Evolutionary conservation across 2,329 filamentous ascomycete genomes (phyloP).

Genomic region (Botryosphaeria dothidea): DNA sequence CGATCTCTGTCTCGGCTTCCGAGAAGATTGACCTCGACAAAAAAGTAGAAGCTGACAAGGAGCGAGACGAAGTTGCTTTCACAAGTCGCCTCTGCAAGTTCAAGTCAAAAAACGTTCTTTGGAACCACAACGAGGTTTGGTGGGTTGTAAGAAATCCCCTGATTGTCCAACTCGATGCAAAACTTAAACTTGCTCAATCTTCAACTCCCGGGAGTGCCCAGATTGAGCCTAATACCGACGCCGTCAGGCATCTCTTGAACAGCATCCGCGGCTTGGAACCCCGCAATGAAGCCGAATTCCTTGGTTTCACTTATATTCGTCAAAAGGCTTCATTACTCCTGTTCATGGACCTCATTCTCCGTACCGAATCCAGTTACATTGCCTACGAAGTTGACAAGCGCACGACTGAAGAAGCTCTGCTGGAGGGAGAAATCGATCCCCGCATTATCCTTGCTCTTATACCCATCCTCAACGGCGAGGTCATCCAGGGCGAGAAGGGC

Average conservation of each 20-base stretch:
- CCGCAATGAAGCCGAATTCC: conserved; percentile 83
- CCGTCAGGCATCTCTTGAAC: conserved; percentile 60
- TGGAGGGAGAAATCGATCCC: conserved; percentile 84
- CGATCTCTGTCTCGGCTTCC: conserved; percentile 1
- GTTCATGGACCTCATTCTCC: conserved; percentile 59
- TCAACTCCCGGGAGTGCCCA: conserved; percentile 26
- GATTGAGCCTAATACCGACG: conserved; percentile 35
- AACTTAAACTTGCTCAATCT: conserved; percentile 41
- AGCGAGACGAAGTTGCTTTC: conserved; percentile 75
- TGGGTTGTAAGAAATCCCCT: conserved; percentile 84
- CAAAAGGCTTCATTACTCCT: conserved; percentile 86
- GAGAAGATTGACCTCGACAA: conserved; percentile 10
- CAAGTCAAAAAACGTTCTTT: conserved; percentile 72
- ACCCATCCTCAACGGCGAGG: conserved; percentile 75
- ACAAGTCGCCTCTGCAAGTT: conserved; percentile 72
- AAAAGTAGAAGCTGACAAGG: conserved; percentile 24
- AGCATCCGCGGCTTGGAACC: conserved; percentile 78
- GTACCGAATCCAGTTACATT: conserved; percentile 46
- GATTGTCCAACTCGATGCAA: conserved; percentile 72
- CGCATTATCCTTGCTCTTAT: conserved; percentile 79
- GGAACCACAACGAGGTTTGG: conserved; percentile 78
- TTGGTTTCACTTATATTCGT: conserved; percentile 84
- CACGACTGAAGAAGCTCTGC: conserved; percentile 74
- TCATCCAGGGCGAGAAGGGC: conserved; percentile 76
- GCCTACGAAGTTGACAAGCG: conserved; percentile 68